Base-by-base conservation (phyloP, 2,329 filamentous ascomycete genomes). In the Fusarium mundagurra region DNA sequence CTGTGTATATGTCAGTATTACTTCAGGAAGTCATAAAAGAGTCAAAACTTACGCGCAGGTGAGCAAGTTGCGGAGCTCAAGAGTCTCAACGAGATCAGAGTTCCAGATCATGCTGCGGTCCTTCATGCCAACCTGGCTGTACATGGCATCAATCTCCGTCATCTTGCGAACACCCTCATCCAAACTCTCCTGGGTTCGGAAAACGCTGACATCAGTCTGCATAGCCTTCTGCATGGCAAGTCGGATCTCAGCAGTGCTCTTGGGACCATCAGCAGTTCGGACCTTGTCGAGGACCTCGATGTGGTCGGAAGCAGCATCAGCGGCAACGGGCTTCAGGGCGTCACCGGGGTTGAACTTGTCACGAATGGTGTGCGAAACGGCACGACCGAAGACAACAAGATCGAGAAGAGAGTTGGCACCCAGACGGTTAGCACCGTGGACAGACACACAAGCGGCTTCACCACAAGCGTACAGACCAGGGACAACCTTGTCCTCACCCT, bases 71-170 rank as follows among this genome's bases (percentile, higher is more conserved):
- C 95, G 91, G 81, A 98, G 88, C 86, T 99, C 96, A 64, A 99
- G 91, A 13, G 96, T 97, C 89, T 98, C 96, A 72, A 98, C 94
- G 44, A 98, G 91, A 82, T 98, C 96, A 31, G 94, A 95, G 91
- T 98, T 98, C 96, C 96, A 98, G 88, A 98, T 98, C 96, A 98
- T 98, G 89, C 94, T 97, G 85, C 96, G 93, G 85, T 98, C 96
- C 91, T 98, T 97, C 87, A 94, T 98, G 81, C 94, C 94, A 78
- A 98, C 92, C 81, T 98, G 88, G 79, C 88, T 85, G 86, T 93
- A 98, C 80, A 88, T 89, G 79, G 89, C 85, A 83, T 98, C 96
- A 78, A 98, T 94, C 77, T 94, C 91, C 75, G 86, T 91, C 84
- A 98, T 96, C 88, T 92, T 95, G 85, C 88, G 87, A 72, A 98